Base-by-base conservation (phyloP, 768 basidiomycete genomes). In the Lactarius hengduanensis region DNA sequence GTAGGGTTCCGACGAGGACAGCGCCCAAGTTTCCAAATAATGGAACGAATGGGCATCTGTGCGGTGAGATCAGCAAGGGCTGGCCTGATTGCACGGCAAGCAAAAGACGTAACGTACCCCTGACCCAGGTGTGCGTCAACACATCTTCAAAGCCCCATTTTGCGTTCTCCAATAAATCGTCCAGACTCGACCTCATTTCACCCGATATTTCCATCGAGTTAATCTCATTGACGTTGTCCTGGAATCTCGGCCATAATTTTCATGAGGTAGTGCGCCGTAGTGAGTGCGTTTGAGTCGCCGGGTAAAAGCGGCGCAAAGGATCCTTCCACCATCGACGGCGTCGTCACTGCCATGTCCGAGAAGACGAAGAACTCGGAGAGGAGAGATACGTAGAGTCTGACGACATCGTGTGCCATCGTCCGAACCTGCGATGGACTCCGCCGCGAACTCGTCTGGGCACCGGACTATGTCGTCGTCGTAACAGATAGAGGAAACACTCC, bases 71-170 rank as follows among this genome's bases (percentile, higher is more conserved):
- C 16, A 67, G 41, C 18, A n/a, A 26, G 57, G 59, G 13, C 20
- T 43, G 60, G 20, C 38, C 13, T 55, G 28, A 66, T 45, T 8
- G 59, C 18, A 43, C 4, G 22, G 57, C 22, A 45, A 20, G 32
- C 65, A n/a, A 22, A 2, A 28, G 32, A 76, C 81, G 55, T 66
- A 94, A 76, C 81, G 55, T 67, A 94, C 96, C 96, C 79, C 89
- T 82, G 40, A 91, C 73, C 97, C 97, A 99, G 10, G 83, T 80
- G 20, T 81, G 81, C 55, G 90, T 82, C 26, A 98, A 82, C 22
- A 90, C 81, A 72, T 96, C 93, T 59, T 86, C 87, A 74, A 98
- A 95, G 69, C 87, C 86, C 94, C 96, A 96, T 73, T 90, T 84
- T 11, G 86, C 84, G 65, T 86, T 92, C 69, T 94, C 92, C 70